phyloP scores from a whole-genome alignment of 768 basidiomycete genomes.

The Xerocomellus amylosporus region DNA sequence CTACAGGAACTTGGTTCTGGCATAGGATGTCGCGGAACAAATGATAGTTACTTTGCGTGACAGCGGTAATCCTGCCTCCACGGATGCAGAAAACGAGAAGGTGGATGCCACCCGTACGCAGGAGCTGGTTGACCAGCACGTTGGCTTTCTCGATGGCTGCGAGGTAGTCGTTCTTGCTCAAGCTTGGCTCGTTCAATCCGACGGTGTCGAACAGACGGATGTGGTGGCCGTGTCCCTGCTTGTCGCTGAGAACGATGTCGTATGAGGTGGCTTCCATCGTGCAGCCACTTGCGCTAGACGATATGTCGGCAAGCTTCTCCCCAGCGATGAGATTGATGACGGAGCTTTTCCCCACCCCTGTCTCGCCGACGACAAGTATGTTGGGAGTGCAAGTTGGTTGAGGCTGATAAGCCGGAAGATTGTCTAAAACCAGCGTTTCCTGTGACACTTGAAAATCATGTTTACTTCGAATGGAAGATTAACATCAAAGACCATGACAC shows the following conservation, averaged over 20 bases:
- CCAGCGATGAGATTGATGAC: slow-evolving; percentile 40
- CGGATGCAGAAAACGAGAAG: slow-evolving; percentile 35
- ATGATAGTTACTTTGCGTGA: slow-evolving; percentile 25
- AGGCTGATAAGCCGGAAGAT: slow-evolving; percentile 7
- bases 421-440: not conserved
- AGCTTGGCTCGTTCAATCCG: slow-evolving; percentile 29
- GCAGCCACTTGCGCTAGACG: slow-evolving; percentile 31
- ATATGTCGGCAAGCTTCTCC: slow-evolving; percentile 23
- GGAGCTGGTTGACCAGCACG: slow-evolving; percentile 31
- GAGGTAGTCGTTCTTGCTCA: slow-evolving; percentile 20
- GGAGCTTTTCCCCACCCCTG: slow-evolving; percentile 37
- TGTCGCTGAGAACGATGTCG: slow-evolving; percentile 16
- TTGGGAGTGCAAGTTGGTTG: slow-evolving; percentile 29
- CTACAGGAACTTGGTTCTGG: slow-evolving; percentile 30
- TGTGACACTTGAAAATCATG: slow-evolving; percentile 3
- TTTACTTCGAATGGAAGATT: not conserved
- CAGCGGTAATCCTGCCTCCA: slow-evolving; percentile 27
- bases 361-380: slow-evolving; percentile 34
- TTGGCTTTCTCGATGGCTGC: slow-evolving; percentile 29
- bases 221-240: not conserved
- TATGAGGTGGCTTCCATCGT: slow-evolving; percentile 33
- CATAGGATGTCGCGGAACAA: slow-evolving; percentile 29
- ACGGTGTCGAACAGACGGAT: slow-evolving; percentile 32
- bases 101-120: slow-evolving; percentile 24
- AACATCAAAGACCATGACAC: not conserved